Base-by-base conservation (phyloP, 768 basidiomycete genomes). In the Tricholoma terreum region DNA sequence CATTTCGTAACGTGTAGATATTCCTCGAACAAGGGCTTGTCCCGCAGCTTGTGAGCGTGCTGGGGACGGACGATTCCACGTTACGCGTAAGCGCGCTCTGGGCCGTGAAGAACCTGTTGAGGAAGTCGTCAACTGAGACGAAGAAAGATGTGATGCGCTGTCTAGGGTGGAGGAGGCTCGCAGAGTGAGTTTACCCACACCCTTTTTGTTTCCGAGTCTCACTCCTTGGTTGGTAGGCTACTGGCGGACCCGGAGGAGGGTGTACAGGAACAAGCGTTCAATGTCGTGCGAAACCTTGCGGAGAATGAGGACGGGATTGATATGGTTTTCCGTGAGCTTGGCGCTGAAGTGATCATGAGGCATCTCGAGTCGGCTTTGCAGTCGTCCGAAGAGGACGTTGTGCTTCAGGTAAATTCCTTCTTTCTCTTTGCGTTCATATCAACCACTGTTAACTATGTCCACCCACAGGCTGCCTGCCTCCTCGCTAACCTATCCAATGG, bases 21-120 rank as follows among this genome's bases (percentile, higher is more conserved):
- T 80, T 90, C 56, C 71, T 94, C 12, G 82, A 85, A 31, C 77
- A 88, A 57, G 89, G 87, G 0, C 74, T 90, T 0, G 77, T 94
- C 54, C 74, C 80, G 1, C 73, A 89, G 1, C 74, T 95, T 8
- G 81, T 86, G 27, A 75, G 81, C 50, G 72, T 94, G 1, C 69
- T 88, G 3, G 75, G 75, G 14, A 65, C 70, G 7, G 75, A 75
- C 0, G 85, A 91, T 58, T 75, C 79, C 8, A 77, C 79, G 0
- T 74, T 94, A 6, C 75, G 83, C n/a, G 24, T 88, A 27, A 92
- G 85, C 59, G 84, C 88, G 0, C 66, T 95, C n/a, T 95, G 94
- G 93, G 89, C 88, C 0, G 71, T 94, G 34, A 93, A 92, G 69
- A 97, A 95, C 64, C 67, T 92, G n/a, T 67, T 92, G 2, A 81